A percentile compares a stretch with the other conserved stretches of the same genome.
Evolutionary conservation across 208 protist genomes (phyloP).

Genomic region (Plasmodiophora brassicae): DNA sequence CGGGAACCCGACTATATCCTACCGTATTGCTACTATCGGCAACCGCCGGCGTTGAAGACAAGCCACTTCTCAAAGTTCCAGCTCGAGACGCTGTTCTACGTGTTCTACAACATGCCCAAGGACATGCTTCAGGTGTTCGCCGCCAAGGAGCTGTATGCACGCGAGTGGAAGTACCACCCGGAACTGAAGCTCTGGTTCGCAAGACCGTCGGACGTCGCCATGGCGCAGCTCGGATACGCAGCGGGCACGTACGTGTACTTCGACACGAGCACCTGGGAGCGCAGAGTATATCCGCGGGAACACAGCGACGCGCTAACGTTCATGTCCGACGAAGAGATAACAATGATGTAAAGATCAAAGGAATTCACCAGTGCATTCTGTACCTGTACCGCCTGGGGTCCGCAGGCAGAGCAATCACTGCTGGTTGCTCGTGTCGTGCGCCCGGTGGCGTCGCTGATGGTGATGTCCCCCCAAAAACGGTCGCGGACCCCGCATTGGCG

Average conservation of each 20-base stretch:
- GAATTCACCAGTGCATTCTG: too few relatives aligned
- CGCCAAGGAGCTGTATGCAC: slow-evolving; percentile 44
- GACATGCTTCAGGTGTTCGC: slow-evolving; percentile 81
- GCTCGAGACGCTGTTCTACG: slow-evolving; percentile 93
- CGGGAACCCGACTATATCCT: slow-evolving; percentile 69
- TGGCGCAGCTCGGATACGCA: slow-evolving; percentile 10
- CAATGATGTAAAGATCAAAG: slow-evolving; percentile 35
- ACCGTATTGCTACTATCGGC: slow-evolving; percentile 67
- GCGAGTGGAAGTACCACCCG: slow-evolving; percentile 39
- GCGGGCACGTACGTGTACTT: slow-evolving; percentile 35
- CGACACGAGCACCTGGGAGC: slow-evolving; percentile 44
- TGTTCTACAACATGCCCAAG: slow-evolving; percentile 95
- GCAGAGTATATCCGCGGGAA: slow-evolving; percentile 31
- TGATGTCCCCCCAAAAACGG: too few relatives aligned
- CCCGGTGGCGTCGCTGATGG: too few relatives aligned
- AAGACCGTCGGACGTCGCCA: slow-evolving; percentile 7
- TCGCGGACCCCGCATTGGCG: too few relatives aligned
- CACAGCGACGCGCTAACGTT: slow-evolving; percentile 33
- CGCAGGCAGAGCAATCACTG: too few relatives aligned
- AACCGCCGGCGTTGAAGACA: slow-evolving; percentile 62
- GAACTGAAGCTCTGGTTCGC: slow-evolving; percentile 45
- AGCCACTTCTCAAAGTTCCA: slow-evolving; percentile 78
- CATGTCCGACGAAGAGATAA: slow-evolving; percentile 42
- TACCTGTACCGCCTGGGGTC: too few relatives aligned
- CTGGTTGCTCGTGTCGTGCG: too few relatives aligned